Evolutionary conservation across 495 filamentous ascomycete species (phyloP), one percentile per base, ranked within the genome.

Genomic region (Neurospora sp.): DNA sequence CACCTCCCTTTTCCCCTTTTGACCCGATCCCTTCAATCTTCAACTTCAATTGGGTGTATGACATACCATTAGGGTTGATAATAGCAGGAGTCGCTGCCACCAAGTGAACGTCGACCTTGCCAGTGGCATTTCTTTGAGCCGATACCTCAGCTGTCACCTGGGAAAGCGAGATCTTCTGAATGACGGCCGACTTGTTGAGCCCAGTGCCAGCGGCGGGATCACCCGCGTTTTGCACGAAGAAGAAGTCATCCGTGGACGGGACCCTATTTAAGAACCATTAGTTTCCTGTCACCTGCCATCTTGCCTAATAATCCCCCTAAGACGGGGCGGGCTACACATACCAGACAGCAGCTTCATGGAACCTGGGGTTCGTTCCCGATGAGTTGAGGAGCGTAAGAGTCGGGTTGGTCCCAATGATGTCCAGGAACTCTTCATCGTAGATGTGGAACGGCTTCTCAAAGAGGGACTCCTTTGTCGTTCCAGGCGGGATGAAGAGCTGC

Each of bases 171-270:
- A 88, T 86, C 76, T 87, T 88, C 38, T 82, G 79, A 31, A 88
- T 82, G 42, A 85, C 79, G 22, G 84, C 82, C 1, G 86, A 88
- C 75, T 86, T 88, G 38, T 84, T 79, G 0, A 87, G 75, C 1
- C 86, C 86, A 14, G 86, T 87, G 27, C 84, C 82, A 8, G 85
- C 79, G 27, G 81, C 81, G 12, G 77, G 72, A 9, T 79, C 78
- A 0, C 86, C 86, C 3, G 86, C 86, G 71, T 83, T 87, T 71
- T 88, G 85, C 16, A 81, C 84, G 61, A 88, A 87, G 77, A 87
- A 88, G 27, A 85, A 78, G 72, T 88, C 86, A 42, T 88, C 84
- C 1, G 81, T 85, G 44, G 78, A 76, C 4, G 81, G 83, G 41
- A 79, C 79, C 80, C 79, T 83, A 22, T 22, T 18, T 22, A 37